Evolutionary conservation across 2,329 filamentous ascomycete genomes (phyloP).

Genomic region (Ophiocordyceps robertsii): DNA sequence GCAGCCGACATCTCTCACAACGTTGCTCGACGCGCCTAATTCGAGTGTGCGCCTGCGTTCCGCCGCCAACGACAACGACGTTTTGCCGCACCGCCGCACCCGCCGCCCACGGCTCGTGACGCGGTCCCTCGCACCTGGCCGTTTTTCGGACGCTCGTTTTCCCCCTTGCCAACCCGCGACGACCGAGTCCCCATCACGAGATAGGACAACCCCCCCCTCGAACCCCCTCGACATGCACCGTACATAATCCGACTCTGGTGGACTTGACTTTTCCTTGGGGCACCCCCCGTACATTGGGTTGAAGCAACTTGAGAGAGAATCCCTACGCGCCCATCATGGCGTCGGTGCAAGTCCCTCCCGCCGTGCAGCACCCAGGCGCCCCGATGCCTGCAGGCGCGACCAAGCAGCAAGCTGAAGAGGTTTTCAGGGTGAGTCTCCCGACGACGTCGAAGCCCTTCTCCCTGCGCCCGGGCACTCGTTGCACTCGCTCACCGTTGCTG

Average conservation of each 20-base stretch:
- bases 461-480: background rate
- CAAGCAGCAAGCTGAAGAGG: constrained; percentile 65
- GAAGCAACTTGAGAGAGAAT: background rate
- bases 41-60: constrained; percentile 12
- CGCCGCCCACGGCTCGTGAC: constrained; percentile 11
- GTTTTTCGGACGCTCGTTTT: constrained; percentile 1
- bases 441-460: background rate
- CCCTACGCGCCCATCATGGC: constrained; percentile 45
- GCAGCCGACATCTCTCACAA: constrained; percentile 3
- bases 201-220: constrained; percentile 6
- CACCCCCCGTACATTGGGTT: background rate
- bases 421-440: constrained; percentile 43
- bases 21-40: constrained; percentile 13
- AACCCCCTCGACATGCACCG: constrained; percentile 24
- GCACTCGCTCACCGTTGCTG: background rate
- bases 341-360: constrained; percentile 61
- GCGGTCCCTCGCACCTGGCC: constrained; percentile 7
- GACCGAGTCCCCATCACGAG: background rate
- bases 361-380: constrained; percentile 51
- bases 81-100: constrained; percentile 6
- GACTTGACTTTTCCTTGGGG: constrained; percentile 9
- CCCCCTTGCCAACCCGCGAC: constrained; percentile 8
- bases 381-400: constrained; percentile 55
- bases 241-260: constrained; percentile 14
- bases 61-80: constrained; percentile 5